Evolutionary conservation across 179 eudicot species (phyloP), one percentile per base, ranked within the genome.

Genomic region (Drosera spatulata): DNA sequence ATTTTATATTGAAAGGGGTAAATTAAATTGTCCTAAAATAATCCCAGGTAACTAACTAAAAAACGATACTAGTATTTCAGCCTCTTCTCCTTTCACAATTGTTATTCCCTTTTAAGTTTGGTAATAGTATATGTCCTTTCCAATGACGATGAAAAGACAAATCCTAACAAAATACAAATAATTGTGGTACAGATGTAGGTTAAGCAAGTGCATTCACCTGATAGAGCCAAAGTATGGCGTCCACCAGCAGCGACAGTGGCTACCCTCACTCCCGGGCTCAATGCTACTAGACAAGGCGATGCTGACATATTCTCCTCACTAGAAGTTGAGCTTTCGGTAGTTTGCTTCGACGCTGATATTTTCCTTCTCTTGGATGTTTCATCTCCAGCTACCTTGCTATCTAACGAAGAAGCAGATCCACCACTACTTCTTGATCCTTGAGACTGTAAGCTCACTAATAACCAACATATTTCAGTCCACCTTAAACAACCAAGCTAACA

Each of bases 201-300:
- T 50, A 7, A 50, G 53, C 53, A 45, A 56, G 61, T 43, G 59
- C 41, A 60, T 56, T 75, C 75, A 93, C 99, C 97, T 78, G 99
- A 93, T 59, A 93, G 75, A 43, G 87, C 97, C 53, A 93, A 72
- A 38, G 95, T 86, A 73, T 93, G 99, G 38, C 99, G 86, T 14
- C 99, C 99, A 56, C 99, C 99, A 65, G 99, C 95, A 61, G 99
- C 99, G 73, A 93, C 99, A 41, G 79, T 66, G 15, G 83, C 71
- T 41, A 93, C 84, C 72, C 88, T 79, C 22, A 93, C 80, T 67
- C 99, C 99, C 7, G 99, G 90, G 67, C 80, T 84, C 53, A 93
- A 75, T 11, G 86, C 69, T 10, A 93, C 99, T 37, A 93, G 73
- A 70, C 95, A 89, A 37, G 99, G 97, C 71, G 80, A 74, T 15